Evolutionary conservation across 2,329 filamentous ascomycete genomes (phyloP).

Genomic region (Madurella mycetomatis): DNA sequence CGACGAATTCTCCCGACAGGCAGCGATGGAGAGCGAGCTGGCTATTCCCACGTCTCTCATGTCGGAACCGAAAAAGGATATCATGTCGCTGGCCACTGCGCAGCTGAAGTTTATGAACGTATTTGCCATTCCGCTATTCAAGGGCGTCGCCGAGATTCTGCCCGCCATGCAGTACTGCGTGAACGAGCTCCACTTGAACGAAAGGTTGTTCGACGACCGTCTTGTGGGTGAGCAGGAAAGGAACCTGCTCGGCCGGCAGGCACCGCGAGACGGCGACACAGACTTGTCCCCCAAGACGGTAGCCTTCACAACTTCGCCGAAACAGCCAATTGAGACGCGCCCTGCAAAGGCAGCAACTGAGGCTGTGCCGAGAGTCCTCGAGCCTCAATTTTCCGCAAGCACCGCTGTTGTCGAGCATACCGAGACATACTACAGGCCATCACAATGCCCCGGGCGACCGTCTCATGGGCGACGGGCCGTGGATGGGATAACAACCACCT

Average conservation of each 20-base stretch:
- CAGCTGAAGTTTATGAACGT: conserved; percentile 97
- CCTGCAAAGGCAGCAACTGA: conserved; percentile 14
- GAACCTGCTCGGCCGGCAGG: conserved; percentile 27
- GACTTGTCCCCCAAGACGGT: conserved; percentile 42
- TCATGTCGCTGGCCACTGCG: conserved; percentile 75
- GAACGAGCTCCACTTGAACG: conserved; percentile 75
- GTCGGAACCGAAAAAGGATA: conserved; percentile 76
- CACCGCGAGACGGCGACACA: conserved; percentile 29
- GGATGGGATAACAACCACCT: conserved; percentile 42
- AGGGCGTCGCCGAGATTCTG: conserved; percentile 79
- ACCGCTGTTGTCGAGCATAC: conserved; percentile 28
- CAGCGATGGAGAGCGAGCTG: conserved; percentile 83
- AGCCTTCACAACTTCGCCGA: conserved; percentile 35
- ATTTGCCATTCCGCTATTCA: conserved; percentile 88
- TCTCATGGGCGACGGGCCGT: conserved; percentile 37
- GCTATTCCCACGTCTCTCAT: conserved; percentile 85
- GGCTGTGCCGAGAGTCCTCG: conserved; percentile 12
- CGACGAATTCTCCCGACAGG: conserved; percentile 90
- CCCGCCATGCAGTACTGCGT: conserved; percentile 81
- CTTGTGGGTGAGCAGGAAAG: conserved; percentile 57
- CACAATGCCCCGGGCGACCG: conserved; percentile 32
- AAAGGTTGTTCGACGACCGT: conserved; percentile 64
- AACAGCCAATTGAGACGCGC: conserved; percentile 18
- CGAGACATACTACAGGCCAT: conserved; percentile 29
- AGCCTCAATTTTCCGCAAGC: conserved; percentile 24